A percentile compares a stretch with the other conserved stretches of the same genome.
Evolutionary conservation across 2,329 filamentous ascomycete species (phyloP).

Genomic region (Penicillium sp.): DNA sequence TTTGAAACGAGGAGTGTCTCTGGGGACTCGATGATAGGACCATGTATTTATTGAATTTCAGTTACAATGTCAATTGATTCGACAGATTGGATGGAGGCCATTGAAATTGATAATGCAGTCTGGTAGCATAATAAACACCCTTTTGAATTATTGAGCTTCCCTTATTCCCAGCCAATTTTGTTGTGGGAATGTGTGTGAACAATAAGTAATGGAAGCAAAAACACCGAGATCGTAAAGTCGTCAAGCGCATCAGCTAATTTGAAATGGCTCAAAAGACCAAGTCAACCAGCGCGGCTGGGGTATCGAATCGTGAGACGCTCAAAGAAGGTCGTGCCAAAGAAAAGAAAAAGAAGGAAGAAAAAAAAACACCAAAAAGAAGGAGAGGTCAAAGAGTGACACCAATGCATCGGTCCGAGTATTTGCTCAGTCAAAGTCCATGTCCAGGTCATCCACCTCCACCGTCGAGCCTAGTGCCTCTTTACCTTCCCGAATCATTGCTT

Average conservation of each 20-base stretch:
- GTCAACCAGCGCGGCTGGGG: conserved; percentile 21
- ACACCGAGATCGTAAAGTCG: conserved; percentile 28
- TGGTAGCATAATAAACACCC: neutral
- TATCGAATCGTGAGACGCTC: conserved; percentile 30
- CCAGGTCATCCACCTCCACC: conserved; percentile 63
- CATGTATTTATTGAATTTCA: conserved; percentile 18
- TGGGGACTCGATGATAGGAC: neutral
- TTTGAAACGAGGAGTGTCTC: neutral
- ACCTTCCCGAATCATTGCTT: conserved; percentile 87
- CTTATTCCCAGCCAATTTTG: neutral
- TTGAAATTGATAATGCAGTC: neutral
- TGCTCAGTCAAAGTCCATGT: conserved; percentile 40
- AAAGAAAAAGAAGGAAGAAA: neutral
- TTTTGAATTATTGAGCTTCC: neutral
- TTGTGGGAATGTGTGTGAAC: neutral
- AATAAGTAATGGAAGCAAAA: conserved; percentile 7
- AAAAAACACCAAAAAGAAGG: conserved; percentile 3
- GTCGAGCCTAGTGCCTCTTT: conserved; percentile 80
- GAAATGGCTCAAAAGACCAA: conserved; percentile 14
- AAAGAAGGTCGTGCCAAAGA: conserved; percentile 5
- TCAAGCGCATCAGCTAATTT: conserved; percentile 17
- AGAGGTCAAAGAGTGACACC: conserved; percentile 1
- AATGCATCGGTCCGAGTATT: neutral
- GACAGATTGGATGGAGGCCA: neutral
- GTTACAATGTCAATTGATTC: conserved; percentile 13